Evolutionary conservation across 2,329 filamentous ascomycete species (phyloP).

Genomic region (Trichothecium roseum): DNA sequence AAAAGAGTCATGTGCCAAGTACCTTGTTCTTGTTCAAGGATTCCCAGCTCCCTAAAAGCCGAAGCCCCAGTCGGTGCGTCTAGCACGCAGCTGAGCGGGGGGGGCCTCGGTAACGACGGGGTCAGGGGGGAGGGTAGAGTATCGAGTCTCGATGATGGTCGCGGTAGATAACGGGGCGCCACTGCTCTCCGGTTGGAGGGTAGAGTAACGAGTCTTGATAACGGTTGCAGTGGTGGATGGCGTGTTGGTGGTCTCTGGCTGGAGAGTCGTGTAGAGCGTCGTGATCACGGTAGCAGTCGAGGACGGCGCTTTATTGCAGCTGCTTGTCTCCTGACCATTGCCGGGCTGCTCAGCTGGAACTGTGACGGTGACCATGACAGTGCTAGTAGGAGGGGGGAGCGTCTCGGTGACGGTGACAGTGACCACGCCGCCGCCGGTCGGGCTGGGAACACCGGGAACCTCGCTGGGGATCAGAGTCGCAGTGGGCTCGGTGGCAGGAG

Average conservation of each 20-base stretch:
- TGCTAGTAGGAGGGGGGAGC: slow-evolving; percentile 25
- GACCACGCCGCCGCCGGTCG: slow-evolving; percentile 7
- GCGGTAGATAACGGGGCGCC: not conserved
- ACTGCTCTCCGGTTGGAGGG: slow-evolving; percentile 1
- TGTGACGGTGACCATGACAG: slow-evolving; percentile 24
- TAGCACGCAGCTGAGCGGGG: slow-evolving; percentile 3
- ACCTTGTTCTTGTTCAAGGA: too few species aligned
- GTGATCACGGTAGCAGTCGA: not conserved
- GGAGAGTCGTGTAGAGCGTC: not conserved
- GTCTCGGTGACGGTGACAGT: slow-evolving; percentile 26
- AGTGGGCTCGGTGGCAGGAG: not conserved
- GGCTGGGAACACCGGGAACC: not conserved
- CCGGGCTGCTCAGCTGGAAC: slow-evolving; percentile 7
- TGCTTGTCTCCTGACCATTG: slow-evolving; percentile 5
- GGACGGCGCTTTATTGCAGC: not conserved
- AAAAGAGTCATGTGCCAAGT: too few species aligned
- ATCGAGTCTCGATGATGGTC: not conserved
- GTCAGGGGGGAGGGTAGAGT: not conserved
- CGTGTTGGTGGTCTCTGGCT: not conserved
- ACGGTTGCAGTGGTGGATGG: slow-evolving; percentile 1
- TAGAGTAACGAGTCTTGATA: slow-evolving; percentile 2
- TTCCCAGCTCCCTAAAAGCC: too few species aligned
- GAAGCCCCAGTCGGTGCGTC: not conserved
- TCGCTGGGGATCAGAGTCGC: not conserved
- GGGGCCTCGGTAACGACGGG: slow-evolving; percentile 4